Evolutionary conservation across 2,329 filamentous ascomycete species (phyloP).

Genomic region (Daldinia eschscholtzii): DNA sequence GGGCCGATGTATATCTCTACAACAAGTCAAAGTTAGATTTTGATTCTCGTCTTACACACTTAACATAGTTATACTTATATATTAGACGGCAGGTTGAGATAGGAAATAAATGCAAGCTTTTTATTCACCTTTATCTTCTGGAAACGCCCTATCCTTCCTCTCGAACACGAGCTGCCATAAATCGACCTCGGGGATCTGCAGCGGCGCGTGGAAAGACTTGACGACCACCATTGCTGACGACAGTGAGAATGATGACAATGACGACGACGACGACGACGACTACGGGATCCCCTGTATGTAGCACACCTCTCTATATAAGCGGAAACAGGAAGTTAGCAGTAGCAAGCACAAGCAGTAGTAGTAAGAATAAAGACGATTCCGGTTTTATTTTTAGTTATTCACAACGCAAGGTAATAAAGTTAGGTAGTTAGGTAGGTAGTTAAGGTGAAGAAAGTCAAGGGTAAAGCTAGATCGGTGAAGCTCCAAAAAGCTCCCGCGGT

Average conservation of each 20-base stretch:
- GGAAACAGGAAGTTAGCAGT: background rate
- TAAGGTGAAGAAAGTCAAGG: constrained; percentile 2
- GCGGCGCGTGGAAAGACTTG: constrained; percentile 71
- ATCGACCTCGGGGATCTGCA: constrained; percentile 80
- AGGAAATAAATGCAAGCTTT: background rate
- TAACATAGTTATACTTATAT: too few species aligned
- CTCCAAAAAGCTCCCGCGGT: constrained; percentile 17
- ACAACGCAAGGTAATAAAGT: background rate
- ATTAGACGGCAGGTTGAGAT: too few species aligned
- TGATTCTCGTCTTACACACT: background rate
- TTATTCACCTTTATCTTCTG: constrained; percentile 77
- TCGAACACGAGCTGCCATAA: constrained; percentile 85
- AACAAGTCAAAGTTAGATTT: constrained; percentile 11
- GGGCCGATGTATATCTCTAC: constrained; percentile 72
- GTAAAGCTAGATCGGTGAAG: constrained; percentile 1
- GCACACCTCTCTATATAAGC: background rate
- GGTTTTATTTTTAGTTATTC: background rate
- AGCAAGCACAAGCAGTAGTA: background rate
- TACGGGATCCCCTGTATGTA: background rate
- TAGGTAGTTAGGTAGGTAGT: background rate
- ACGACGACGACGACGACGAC: background rate
- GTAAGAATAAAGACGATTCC: background rate
- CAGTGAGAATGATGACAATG: constrained; percentile 59
- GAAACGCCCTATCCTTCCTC: constrained; percentile 71
- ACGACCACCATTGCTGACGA: constrained; percentile 71